Conservation (phyloP, 257 asterid genomes). For the Craterostigma plantagineum region DNA sequence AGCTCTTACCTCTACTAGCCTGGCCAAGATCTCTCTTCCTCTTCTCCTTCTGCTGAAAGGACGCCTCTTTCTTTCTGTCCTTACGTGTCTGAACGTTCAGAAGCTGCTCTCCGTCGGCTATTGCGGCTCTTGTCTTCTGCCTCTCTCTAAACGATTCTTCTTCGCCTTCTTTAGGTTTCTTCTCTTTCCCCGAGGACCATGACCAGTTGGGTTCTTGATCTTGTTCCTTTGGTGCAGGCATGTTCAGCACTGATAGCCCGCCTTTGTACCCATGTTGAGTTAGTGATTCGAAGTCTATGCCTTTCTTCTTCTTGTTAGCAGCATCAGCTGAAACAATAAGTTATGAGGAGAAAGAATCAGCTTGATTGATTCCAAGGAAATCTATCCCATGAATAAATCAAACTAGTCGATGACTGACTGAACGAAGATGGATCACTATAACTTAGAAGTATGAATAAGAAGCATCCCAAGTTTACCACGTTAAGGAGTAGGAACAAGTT, state of each 20-base stretch:
- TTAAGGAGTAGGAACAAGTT: no score
- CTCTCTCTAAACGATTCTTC: conserved; percentile 65
- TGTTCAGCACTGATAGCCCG: conserved; percentile 65
- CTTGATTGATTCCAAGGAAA: background rate
- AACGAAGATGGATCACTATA: no score
- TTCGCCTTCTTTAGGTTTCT: conserved; percentile 26
- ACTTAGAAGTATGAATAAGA: no score
- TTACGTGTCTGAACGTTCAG: conserved; percentile 19
- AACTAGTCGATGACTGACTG: no score
- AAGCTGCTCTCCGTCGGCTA: conserved; percentile 49
- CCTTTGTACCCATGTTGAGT: conserved; percentile 72
- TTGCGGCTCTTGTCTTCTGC: conserved; percentile 48
- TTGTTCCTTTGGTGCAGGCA: conserved; percentile 66
- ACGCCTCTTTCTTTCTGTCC: conserved; percentile 43
- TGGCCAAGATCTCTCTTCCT: conserved; percentile 88
- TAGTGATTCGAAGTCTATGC: conserved; percentile 66
- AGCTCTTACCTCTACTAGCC: conserved; percentile 84
- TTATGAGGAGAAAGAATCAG: conserved; percentile 1
- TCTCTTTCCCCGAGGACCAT: conserved; percentile 70
- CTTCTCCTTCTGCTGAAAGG: conserved; percentile 92
- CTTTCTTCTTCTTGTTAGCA: conserved; percentile 49
- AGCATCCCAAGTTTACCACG: no score
- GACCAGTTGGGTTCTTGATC: conserved; percentile 59
- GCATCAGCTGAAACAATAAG: conserved; percentile 6
- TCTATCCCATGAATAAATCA: background rate